Conservation (phyloP, 2,329 filamentous ascomycete species). For the Macrophomina tecta region DNA sequence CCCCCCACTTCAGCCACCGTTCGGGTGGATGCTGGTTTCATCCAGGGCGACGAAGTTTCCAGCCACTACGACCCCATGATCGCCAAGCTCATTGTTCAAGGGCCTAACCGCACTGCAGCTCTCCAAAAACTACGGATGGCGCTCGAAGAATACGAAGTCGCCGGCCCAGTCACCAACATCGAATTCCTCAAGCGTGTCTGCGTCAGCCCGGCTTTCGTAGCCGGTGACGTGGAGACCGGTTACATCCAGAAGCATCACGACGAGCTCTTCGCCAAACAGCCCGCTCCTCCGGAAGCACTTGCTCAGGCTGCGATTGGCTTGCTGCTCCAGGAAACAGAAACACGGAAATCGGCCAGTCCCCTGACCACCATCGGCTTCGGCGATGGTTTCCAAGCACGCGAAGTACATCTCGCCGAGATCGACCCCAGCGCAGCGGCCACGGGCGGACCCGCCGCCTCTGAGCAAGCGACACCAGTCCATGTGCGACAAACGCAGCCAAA, state of each 20-base stretch:
- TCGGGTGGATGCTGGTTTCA: conserved; percentile 91
- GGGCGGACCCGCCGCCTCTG: conserved; percentile 48
- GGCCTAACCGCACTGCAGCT: conserved; percentile 76
- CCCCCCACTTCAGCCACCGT: conserved; percentile 73
- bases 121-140: conserved; percentile 82
- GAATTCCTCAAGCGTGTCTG: conserved; percentile 94
- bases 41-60: conserved; percentile 88
- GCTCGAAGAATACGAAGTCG: conserved; percentile 87
- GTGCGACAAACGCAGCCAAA: conserved; percentile 59
- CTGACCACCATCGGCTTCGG: conserved; percentile 59
- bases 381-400: conserved; percentile 66
- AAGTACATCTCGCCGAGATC: conserved; percentile 61
- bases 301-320: conserved; percentile 86
- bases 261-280: conserved; percentile 73
- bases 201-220: conserved; percentile 78
- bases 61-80: conserved; percentile 99
- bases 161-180: conserved; percentile 91
- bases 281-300: conserved; percentile 74
- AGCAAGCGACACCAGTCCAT: conserved; percentile 52
- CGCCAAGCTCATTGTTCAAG: conserved; percentile 92
- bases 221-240: conserved; percentile 90
- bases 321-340: conserved; percentile 54
- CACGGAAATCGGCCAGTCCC: conserved; percentile 30
- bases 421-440: conserved; percentile 17
- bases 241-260: conserved; percentile 90